These are phyloP conservation scores for Omphalotus olearius DNA, from an alignment of 1,284 basidiomycete species.

Conservation along the genomic window DNA sequence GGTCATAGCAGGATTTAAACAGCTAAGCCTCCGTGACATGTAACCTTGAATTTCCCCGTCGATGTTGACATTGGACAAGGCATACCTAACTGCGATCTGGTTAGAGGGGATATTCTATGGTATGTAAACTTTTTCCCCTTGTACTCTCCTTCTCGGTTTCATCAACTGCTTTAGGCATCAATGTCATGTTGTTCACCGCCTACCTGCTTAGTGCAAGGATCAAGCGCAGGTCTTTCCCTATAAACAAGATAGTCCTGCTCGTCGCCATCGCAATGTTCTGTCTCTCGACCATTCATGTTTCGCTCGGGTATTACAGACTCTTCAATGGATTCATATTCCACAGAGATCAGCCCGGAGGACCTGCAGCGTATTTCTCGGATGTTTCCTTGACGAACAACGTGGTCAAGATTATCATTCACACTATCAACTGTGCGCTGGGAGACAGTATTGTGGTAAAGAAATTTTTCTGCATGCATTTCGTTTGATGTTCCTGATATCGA, in stretches of 20 bases:
- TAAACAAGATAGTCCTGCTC: conserved; percentile 27
- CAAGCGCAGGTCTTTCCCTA: conserved; percentile 24
- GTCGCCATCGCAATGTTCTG: conserved; percentile 32
- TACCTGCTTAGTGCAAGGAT: conserved; percentile 30
- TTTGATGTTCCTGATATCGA: neutral
- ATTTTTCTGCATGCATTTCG: neutral
- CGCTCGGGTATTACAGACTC: conserved; percentile 33
- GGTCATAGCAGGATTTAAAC: too few species aligned
- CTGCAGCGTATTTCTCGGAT: conserved; percentile 32
- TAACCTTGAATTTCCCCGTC: too few species aligned
- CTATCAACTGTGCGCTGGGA: conserved; percentile 32
- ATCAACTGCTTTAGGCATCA: conserved; percentile 25
- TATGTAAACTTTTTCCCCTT: neutral
- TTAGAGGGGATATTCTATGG: conserved; percentile 17
- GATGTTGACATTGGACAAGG: conserved; percentile 10
- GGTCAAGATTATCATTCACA: conserved; percentile 34
- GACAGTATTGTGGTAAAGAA: conserved; percentile 30
- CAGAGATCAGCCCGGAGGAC: conserved; percentile 29
- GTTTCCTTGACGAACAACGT: conserved; percentile 34
- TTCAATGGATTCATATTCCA: conserved; percentile 33
- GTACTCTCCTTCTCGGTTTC: neutral
- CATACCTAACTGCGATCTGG: conserved; percentile 18
- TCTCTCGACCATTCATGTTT: conserved; percentile 32
- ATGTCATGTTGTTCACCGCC: conserved; percentile 30
- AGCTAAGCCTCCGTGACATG: too few species aligned